phyloP scores from a whole-genome alignment of 176 grass and related monocot species.

The Lolium multiflorum region DNA sequence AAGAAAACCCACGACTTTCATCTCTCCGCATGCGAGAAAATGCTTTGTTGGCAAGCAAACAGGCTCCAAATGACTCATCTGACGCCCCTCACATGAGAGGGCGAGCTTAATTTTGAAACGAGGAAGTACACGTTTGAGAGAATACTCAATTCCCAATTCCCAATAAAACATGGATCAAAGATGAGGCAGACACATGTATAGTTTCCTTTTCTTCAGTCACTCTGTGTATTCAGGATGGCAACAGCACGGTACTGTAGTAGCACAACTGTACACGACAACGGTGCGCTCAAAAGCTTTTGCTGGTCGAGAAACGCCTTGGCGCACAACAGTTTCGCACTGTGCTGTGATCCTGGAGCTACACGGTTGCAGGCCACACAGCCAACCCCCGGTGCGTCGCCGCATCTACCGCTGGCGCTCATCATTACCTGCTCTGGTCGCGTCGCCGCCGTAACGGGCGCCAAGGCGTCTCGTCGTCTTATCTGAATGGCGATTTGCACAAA shows the following conservation, averaged over 20 bases:
- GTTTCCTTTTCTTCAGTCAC: neutral
- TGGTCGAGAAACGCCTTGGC: neutral
- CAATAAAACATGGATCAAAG: neutral
- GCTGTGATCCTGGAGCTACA: neutral
- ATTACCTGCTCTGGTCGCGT: neutral
- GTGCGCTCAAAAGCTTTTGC: neutral
- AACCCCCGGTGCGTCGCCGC: conserved; percentile 9
- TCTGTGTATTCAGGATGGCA: neutral
- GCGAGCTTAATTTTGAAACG: neutral
- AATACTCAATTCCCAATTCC: neutral
- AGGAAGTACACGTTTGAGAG: neutral
- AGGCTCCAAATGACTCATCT: too few species aligned
- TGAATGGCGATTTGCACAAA: too few species aligned
- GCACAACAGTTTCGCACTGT: conserved; percentile 24
- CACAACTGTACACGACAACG: neutral
- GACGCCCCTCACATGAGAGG: too few species aligned
- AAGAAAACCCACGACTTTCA: too few species aligned
- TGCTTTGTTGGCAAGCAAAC: too few species aligned
- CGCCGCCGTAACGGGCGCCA: neutral
- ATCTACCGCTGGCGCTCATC: neutral
- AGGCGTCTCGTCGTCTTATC: neutral
- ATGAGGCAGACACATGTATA: neutral
- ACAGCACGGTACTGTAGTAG: neutral
- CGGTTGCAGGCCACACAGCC: neutral
- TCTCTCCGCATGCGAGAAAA: too few species aligned